Evolutionary conservation across 2,329 filamentous ascomycete genomes (phyloP), one percentile per base, ranked within the genome.

Genomic region (Cordyceps cateniannulata): DNA sequence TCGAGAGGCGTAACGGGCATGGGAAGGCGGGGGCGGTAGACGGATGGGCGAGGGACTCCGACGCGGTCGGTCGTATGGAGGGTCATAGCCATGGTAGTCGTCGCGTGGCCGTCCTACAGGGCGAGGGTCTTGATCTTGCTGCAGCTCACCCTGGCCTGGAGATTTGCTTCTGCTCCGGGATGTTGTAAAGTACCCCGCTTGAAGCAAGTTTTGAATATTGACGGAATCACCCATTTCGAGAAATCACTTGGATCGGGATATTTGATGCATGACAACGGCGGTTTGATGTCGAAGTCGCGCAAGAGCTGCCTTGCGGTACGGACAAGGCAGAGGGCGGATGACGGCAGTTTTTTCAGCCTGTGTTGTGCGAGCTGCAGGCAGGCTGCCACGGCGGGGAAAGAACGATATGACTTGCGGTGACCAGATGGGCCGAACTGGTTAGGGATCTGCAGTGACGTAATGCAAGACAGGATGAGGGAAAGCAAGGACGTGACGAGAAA

Each of bases 111-210:
- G 47, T 42, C 12, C 50, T 32, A 18, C 29, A 22, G 27, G 38
- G 44, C 18, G 44, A 29, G 16, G 5, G 51, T 58, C 38, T 57
- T 47, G 3, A 35, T 62, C 27, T 1, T 45, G 32, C 12, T 27
- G 24, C 44, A 51, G 42, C n/a, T 45, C 40, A 35, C 55, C 53
- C 6, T 49, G 29, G 24, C 24, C 9, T 12, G 60, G 59, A 42
- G 52, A 60, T 29, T 55, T 57, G 47, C 58, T 54, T 47, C 50
- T 53, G 51, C 42, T 75, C 73, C 80, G 75, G 9, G 79, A 76
- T 35, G 78, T 80, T 64, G 73, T 78, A 68, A 79, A 83, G 61
- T 78, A 80, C 59, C 81, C 81, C 65, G 77, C 79, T 65, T 77
- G 70, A 42, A 83, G 73, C 63, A 81, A 70, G 63, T 75, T 73